Evolutionary conservation across 1,284 basidiomycete species (phyloP).

Genomic region (Ceratobasidium sp.): DNA sequence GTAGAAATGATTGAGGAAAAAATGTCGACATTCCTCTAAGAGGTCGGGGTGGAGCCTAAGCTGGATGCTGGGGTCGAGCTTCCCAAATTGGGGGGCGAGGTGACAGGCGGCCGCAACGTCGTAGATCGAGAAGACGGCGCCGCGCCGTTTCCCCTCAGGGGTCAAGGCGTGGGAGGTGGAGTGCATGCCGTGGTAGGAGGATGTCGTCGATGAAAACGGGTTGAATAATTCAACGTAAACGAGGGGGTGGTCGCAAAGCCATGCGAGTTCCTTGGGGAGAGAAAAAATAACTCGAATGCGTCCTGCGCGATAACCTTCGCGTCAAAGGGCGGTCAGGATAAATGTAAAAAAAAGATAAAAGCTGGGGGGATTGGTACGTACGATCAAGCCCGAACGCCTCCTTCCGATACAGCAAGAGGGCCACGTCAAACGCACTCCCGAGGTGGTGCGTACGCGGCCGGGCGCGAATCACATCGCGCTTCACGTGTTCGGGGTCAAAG

Average conservation of each 20-base stretch:
- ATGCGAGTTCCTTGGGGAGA: neutral
- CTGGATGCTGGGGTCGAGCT: neutral
- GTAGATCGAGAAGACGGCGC: neutral
- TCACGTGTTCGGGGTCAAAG: constrained; percentile 4
- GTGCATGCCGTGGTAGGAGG: too few species aligned
- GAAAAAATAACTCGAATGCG: constrained; percentile 27
- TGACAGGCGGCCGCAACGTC: constrained; percentile 2
- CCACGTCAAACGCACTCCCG: constrained; percentile 48
- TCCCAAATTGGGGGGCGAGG: neutral
- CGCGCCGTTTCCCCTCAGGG: neutral
- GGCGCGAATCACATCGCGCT: constrained; percentile 31
- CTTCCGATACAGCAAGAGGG: neutral
- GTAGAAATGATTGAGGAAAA: constrained; percentile 12
- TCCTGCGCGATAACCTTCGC: constrained; percentile 13
- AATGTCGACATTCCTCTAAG: neutral
- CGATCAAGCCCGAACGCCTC: neutral
- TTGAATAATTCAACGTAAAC: constrained; percentile 15
- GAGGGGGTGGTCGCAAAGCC: constrained; percentile 7
- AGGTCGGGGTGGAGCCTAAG: neutral
- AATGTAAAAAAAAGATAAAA: neutral
- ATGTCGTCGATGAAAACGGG: neutral
- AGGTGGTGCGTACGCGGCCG: constrained; percentile 33
- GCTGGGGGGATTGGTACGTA: constrained; percentile 44
- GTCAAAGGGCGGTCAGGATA: neutral
- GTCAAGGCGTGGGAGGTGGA: neutral